Conservation (phyloP, 176 grass and related monocot species). For the Triticum urartu region DNA sequence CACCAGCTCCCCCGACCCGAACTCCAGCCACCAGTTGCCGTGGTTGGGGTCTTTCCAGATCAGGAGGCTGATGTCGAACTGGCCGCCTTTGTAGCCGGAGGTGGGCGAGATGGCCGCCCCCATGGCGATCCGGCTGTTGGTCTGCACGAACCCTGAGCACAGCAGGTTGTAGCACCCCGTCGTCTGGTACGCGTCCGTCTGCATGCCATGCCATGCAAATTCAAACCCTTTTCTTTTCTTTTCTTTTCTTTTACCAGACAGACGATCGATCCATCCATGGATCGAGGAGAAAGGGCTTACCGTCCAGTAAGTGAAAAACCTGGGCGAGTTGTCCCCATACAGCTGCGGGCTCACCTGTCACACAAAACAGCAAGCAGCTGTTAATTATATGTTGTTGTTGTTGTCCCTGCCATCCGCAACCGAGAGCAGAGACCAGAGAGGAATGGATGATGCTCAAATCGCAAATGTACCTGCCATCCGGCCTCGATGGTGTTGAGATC, state of each 20-base stretch:
- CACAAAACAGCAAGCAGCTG: neutral
- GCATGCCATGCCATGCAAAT: neutral
- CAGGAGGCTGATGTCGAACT: conserved; percentile 91
- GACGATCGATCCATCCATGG: too few species aligned
- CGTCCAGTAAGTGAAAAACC: conserved; percentile 98
- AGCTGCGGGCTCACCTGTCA: conserved; percentile 88
- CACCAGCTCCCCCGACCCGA: conserved; percentile 71
- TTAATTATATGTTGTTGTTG: neutral
- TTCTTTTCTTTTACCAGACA: too few species aligned
- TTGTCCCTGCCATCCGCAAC: too few species aligned
- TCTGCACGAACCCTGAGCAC: conserved; percentile 93
- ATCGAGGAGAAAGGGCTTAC: conserved; percentile 19
- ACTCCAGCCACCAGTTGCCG: conserved; percentile 97
- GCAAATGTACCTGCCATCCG: conserved; percentile 65
- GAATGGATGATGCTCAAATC: neutral
- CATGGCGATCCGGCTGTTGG: conserved; percentile 86
- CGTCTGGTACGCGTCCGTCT: conserved; percentile 94
- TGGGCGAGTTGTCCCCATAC: conserved; percentile 75
- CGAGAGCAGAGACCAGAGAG: neutral
- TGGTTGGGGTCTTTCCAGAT: conserved; percentile 97
- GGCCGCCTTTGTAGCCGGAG: conserved; percentile 55
- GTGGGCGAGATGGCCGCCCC: conserved; percentile 88
- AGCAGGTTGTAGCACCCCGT: conserved; percentile 96
- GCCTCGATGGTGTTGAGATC: conserved; percentile 98
- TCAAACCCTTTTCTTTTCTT: neutral